A percentile compares a stretch with the other conserved stretches of the same genome.
Conservation (phyloP, 2,329 filamentous ascomycete species). For the Scytalidium sp. region DNA sequence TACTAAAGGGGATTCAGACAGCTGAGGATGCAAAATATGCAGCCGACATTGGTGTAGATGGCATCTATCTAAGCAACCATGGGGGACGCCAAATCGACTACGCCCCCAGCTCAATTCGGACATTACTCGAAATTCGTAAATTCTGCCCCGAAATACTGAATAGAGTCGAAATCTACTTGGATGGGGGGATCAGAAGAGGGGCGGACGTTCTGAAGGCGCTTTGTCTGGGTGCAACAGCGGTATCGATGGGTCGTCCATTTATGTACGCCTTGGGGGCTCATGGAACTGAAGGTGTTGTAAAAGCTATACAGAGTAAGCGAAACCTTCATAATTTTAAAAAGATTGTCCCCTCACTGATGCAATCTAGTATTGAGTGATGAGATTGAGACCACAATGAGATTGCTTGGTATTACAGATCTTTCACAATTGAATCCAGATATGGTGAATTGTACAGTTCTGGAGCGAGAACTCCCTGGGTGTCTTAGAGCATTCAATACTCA, state of each 20-base stretch:
- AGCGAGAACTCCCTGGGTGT: too few species aligned
- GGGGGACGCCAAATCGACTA: slow-evolving; percentile 49
- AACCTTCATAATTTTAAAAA: slow-evolving; percentile 8
- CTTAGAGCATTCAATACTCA: too few species aligned
- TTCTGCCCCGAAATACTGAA: slow-evolving; percentile 56
- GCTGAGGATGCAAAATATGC: slow-evolving; percentile 53
- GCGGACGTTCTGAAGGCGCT: slow-evolving; percentile 64
- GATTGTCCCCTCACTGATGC: slow-evolving; percentile 5
- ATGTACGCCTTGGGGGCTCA: slow-evolving; percentile 56
- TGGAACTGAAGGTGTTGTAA: slow-evolving; percentile 46
- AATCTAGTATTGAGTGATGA: slow-evolving; percentile 33
- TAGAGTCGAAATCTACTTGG: slow-evolving; percentile 56
- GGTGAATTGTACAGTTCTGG: too few species aligned
- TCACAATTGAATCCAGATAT: slow-evolving; percentile 68
- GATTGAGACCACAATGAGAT: slow-evolving; percentile 44
- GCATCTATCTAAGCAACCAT: slow-evolving; percentile 56
- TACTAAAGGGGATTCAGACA: slow-evolving; percentile 68
- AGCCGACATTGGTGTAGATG: slow-evolving; percentile 46
- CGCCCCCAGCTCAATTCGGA: slow-evolving; percentile 49
- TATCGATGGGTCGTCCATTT: slow-evolving; percentile 57
- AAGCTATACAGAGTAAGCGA: slow-evolving; percentile 47
- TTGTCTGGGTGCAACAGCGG: slow-evolving; percentile 59
- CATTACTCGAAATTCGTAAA: slow-evolving; percentile 57
- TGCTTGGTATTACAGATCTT: slow-evolving; percentile 41
- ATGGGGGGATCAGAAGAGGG: slow-evolving; percentile 59